A percentile compares a stretch with the other conserved stretches of the same genome.
Conservation (phyloP, 805 yeast genomes). For the Cephaloascus albidus region DNA sequence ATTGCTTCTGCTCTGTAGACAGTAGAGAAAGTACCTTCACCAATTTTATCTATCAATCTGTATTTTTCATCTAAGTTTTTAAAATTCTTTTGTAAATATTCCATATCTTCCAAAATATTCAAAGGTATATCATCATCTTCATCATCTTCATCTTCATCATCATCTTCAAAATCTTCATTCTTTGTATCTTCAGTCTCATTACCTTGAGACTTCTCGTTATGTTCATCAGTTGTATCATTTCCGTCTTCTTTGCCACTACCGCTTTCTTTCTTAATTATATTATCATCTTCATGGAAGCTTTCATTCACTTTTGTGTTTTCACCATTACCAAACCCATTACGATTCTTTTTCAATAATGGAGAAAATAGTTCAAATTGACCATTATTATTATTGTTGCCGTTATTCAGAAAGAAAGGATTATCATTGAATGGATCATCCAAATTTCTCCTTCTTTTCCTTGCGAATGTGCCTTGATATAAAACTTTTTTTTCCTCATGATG, state of each 20-base stretch:
- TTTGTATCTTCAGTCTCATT: conserved; percentile 1
- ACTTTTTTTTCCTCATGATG: no score
- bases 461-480: no score
- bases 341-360: not conserved
- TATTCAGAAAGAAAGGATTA: conserved; percentile 12
- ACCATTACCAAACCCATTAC: not conserved
- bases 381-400: not conserved
- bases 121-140: conserved; percentile 39
- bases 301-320: not conserved
- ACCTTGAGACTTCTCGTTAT: not conserved
- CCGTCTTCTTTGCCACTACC: not conserved
- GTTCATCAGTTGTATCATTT: not conserved
- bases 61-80: conserved; percentile 40
- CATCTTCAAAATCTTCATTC: not conserved
- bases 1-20: conserved; percentile 55
- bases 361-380: not conserved
- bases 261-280: conserved; percentile 4
- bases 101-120: conserved; percentile 51
- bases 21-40: conserved; percentile 59
- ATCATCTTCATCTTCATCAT: conserved; percentile 6
- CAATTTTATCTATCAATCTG: conserved; percentile 46
- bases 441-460: no score
- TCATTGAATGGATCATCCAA: no score
- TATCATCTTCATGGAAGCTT: conserved; percentile 1
- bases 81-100: conserved; percentile 42